Conservation (phyloP, 257 asterid species). For the Solanum corneliomulleri region DNA sequence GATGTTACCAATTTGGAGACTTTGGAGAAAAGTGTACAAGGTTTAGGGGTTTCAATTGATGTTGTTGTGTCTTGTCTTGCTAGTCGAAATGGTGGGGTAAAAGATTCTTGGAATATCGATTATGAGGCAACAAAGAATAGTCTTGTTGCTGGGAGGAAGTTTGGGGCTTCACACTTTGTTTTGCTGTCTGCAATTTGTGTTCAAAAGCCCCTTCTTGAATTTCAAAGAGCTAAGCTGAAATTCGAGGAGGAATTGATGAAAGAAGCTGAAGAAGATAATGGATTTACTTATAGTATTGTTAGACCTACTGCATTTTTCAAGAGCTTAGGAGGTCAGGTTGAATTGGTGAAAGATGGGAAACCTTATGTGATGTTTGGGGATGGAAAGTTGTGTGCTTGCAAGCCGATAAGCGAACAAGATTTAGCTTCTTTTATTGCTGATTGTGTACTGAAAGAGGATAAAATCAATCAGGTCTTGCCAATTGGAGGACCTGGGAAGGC, state of each 20-base stretch:
- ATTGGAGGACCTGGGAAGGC: constrained; percentile 91
- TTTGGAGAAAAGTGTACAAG: constrained; percentile 38
- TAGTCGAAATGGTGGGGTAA: constrained; percentile 84
- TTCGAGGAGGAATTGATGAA: constrained; percentile 59
- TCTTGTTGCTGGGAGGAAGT: constrained; percentile 64
- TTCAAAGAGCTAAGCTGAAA: constrained; percentile 84
- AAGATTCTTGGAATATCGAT: constrained; percentile 89
- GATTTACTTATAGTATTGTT: constrained; percentile 69
- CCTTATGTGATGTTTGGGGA: constrained; percentile 98
- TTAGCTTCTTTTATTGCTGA: constrained; percentile 71
- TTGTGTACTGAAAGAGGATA: constrained; percentile 53
- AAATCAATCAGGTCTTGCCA: constrained; percentile 53
- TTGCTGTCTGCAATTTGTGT: constrained; percentile 88
- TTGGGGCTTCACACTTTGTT: constrained; percentile 83
- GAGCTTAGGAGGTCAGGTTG: constrained; percentile 95
- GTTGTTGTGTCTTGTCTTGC: constrained; percentile 96
- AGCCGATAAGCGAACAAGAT: constrained; percentile 88
- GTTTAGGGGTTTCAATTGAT: constrained; percentile 48
- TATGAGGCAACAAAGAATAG: constrained; percentile 87
- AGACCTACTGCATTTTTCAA: constrained; percentile 98
- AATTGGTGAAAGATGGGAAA: constrained; percentile 83
- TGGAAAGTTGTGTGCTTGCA: constrained; percentile 85
- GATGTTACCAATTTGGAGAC: constrained; percentile 63
- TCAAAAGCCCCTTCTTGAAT: constrained; percentile 98
- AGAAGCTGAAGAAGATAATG: constrained; percentile 37